Conservation (phyloP, 176 grass and related monocot genomes). For the Oryza glaberrima region DNA sequence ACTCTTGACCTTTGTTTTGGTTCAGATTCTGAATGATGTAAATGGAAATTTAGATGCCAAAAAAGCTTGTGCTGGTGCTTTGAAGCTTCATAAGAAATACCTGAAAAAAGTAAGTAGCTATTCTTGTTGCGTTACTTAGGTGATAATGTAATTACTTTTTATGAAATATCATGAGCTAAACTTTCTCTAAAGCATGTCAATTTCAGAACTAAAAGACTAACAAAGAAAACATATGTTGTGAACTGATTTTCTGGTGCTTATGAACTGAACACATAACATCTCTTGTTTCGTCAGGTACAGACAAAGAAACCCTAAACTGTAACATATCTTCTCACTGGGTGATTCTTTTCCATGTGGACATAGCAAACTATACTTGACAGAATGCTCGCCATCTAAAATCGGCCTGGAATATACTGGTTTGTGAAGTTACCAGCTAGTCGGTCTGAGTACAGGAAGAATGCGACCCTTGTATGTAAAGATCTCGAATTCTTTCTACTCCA, state of each 20-base stretch:
- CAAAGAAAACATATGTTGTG: not conserved
- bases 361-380: constrained; percentile 26
- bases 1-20: constrained; percentile 34
- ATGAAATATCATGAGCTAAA: constrained; percentile 13
- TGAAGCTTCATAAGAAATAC: constrained; percentile 99
- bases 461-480: constrained; percentile 37
- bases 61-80: constrained; percentile 84
- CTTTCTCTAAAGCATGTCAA: not conserved
- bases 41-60: constrained; percentile 96
- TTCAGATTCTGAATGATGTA: constrained; percentile 96
- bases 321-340: constrained; percentile 3
- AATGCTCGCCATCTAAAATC: constrained; percentile 30
- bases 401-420: constrained; percentile 34
- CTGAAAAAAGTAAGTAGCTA: constrained; percentile 71
- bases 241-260: not conserved
- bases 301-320: constrained; percentile 53
- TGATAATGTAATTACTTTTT: constrained; percentile 1
- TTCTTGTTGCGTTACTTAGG: not conserved
- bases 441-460: constrained; percentile 36
- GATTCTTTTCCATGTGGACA: constrained; percentile 29
- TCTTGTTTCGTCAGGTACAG: constrained; percentile 44
- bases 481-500: constrained; percentile 36
- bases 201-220: not conserved
- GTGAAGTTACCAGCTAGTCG: constrained; percentile 2
- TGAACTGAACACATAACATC: not conserved